Conservation (phyloP, 1,284 basidiomycete species). For the Apiotrichum sp. region DNA sequence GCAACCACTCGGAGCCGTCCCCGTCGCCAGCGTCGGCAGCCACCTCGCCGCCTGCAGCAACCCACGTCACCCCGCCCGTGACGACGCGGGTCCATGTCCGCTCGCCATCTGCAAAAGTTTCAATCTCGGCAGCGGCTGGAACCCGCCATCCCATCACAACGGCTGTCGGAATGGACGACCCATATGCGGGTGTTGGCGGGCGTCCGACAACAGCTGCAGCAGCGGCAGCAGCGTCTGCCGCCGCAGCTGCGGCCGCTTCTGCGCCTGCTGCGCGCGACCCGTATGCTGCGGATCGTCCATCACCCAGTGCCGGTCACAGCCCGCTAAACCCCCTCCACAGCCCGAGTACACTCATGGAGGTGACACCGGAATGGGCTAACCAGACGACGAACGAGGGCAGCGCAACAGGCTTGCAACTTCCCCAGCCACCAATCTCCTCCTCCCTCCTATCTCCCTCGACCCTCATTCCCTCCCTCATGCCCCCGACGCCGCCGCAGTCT, state of each 20-base stretch:
- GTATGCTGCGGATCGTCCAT: neutral
- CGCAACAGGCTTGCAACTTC: too few relatives aligned
- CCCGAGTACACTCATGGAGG: constrained; percentile 4
- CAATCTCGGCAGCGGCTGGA: neutral
- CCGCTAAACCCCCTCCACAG: neutral
- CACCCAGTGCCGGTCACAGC: neutral
- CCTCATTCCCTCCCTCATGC: constrained; percentile 1
- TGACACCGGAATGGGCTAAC: constrained; percentile 12
- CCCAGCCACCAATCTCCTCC: neutral
- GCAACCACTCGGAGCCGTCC: neutral
- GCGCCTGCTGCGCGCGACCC: neutral
- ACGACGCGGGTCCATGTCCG: neutral
- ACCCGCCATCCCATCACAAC: neutral
- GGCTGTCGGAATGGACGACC: too few relatives aligned
- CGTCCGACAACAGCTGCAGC: too few relatives aligned
- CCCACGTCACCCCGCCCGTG: neutral
- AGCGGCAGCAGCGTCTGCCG: too few relatives aligned
- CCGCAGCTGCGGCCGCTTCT: too few relatives aligned
- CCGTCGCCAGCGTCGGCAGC: too few relatives aligned
- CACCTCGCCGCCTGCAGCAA: neutral
- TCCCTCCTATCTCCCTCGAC: constrained; percentile 11
- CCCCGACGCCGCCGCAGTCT: neutral
- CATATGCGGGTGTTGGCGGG: too few relatives aligned
- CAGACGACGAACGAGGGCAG: constrained; percentile 2
- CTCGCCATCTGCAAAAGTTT: neutral